Evolutionary conservation across 2,329 filamentous ascomycete species (phyloP).

Genomic region (Gnomoniopsis sp.): DNA sequence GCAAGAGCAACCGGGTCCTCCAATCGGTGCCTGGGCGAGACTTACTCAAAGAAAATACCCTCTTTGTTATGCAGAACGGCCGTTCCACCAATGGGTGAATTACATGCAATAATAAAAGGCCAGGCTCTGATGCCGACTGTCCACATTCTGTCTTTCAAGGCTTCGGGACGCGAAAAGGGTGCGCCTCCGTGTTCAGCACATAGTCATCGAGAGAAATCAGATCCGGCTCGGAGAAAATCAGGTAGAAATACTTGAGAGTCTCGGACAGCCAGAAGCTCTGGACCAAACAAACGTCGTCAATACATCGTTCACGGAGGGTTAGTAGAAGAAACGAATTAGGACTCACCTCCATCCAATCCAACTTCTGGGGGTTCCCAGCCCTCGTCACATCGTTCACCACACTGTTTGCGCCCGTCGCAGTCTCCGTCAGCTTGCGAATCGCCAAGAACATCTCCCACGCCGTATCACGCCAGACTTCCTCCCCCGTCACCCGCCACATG

Average conservation of each 20-base stretch:
- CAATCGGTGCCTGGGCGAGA: no score
- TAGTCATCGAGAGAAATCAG: constrained; percentile 67
- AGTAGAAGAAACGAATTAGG: not conserved
- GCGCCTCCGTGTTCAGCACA: constrained; percentile 60
- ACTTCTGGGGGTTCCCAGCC: constrained; percentile 35
- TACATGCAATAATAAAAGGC: not conserved
- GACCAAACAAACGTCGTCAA: not conserved
- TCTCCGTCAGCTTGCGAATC: constrained; percentile 40
- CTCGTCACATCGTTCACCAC: constrained; percentile 36
- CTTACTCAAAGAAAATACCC: no score
- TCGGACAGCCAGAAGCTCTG: constrained; percentile 70
- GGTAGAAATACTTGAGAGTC: constrained; percentile 75
- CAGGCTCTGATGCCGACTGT: not conserved
- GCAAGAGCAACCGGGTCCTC: no score
- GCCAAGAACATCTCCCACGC: constrained; percentile 48
- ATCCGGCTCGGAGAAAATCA: constrained; percentile 64
- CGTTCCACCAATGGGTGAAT: not conserved
- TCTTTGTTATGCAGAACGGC: not conserved
- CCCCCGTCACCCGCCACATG: constrained; percentile 48
- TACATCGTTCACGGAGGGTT: not conserved
- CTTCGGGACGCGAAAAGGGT: constrained; percentile 37
- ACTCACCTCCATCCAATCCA: constrained; percentile 38
- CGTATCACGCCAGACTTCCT: constrained; percentile 38
- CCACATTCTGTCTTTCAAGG: not conserved
- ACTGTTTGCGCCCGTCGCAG: constrained; percentile 38